A percentile compares a stretch with the other conserved stretches of the same genome.
These are phyloP conservation scores for Epichloe aotearoae DNA, from an alignment of 2,329 filamentous ascomycete species.

Conservation along the genomic window DNA sequence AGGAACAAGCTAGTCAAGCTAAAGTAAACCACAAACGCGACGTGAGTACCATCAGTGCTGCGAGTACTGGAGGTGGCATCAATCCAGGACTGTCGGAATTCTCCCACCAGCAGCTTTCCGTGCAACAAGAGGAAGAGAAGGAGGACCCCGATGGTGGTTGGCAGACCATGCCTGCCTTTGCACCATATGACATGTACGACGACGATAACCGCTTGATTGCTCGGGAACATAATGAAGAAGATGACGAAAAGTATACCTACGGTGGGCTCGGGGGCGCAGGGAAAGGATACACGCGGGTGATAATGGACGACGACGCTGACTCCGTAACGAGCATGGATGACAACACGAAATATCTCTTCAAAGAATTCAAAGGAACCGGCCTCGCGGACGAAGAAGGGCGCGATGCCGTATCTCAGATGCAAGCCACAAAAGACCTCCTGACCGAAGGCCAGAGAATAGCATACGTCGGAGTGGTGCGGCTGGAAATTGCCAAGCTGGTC, in stretches of 20 bases:
- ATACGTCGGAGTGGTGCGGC: constrained; percentile 78
- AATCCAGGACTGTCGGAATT: constrained; percentile 54
- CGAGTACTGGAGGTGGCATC: constrained; percentile 10
- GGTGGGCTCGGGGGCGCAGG: constrained; percentile 73
- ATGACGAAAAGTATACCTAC: constrained; percentile 56
- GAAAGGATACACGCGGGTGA: constrained; percentile 90
- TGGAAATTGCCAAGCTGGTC: constrained; percentile 69
- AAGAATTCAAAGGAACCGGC: constrained; percentile 46
- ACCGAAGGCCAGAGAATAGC: constrained; percentile 94
- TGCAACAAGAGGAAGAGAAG: constrained; percentile 39
- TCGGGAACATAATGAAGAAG: constrained; percentile 60
- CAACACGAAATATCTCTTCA: constrained; percentile 92
- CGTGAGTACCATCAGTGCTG: constrained; percentile 23
- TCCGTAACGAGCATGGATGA: constrained; percentile 95
- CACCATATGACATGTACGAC: constrained; percentile 89
- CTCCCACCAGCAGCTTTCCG: constrained; percentile 71
- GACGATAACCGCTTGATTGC: constrained; percentile 83
- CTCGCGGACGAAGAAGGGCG: constrained; percentile 58
- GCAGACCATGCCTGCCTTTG: constrained; percentile 91
- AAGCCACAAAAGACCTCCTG: constrained; percentile 87
- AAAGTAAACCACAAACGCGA: constrained; percentile 21
- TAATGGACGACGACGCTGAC: constrained; percentile 86
- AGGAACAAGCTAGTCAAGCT: constrained; percentile 2
- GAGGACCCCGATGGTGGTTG: constrained; percentile 55
- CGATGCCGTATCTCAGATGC: constrained; percentile 79